Evolutionary conservation across 768 basidiomycete species (phyloP).

Genomic region (Mycena sanguinolenta): DNA sequence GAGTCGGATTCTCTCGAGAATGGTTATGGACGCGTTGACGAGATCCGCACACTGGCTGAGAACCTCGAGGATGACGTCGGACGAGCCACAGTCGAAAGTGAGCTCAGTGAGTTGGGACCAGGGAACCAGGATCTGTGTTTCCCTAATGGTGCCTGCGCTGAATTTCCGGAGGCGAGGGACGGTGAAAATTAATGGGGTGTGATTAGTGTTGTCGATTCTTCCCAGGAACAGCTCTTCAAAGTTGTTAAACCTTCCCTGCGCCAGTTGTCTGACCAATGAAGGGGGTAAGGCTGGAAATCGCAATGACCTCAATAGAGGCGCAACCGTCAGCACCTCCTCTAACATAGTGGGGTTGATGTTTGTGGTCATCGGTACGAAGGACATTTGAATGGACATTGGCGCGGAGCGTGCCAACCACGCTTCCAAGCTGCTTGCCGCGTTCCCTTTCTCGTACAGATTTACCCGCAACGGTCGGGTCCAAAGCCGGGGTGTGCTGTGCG

Average conservation of each 20-base stretch:
- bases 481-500: too few species aligned
- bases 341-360: neutral
- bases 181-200: too few species aligned
- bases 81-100: neutral
- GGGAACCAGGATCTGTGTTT: neutral
- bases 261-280: neutral
- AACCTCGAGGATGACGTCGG: neutral
- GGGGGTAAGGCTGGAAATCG: too few species aligned
- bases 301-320: neutral
- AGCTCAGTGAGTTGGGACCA: slow-evolving; percentile 5
- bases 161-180: neutral
- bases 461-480: too few species aligned
- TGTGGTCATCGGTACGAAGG: too few species aligned
- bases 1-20: neutral
- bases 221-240: too few species aligned
- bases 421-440: neutral
- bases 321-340: neutral
- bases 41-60: neutral
- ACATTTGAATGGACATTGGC: neutral
- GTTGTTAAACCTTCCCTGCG: neutral
- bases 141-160: neutral
- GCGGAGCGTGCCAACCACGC: neutral
- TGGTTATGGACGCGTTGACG: neutral
- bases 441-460: too few species aligned
- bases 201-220: too few species aligned